These are phyloP conservation scores for Cladosporium sphaerospermum DNA, from an alignment of 2,329 filamentous ascomycete species.

Conservation along the genomic window DNA sequence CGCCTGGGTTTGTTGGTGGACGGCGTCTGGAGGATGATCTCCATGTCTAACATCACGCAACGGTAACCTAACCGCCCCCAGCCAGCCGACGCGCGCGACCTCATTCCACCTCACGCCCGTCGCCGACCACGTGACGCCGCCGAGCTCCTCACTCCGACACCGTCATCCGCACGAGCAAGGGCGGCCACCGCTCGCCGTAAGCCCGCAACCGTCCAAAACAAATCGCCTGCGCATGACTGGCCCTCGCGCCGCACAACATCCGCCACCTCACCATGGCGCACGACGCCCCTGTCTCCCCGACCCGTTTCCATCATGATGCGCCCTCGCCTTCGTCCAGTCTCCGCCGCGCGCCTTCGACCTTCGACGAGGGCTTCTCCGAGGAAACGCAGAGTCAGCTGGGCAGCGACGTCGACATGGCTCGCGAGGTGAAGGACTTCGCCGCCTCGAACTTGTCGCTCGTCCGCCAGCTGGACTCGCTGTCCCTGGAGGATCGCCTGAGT, in stretches of 20 bases:
- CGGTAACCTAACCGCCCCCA: no score
- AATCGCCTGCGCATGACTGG: conserved; percentile 3
- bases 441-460: conserved; percentile 8
- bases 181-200: neutral
- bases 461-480: conserved; percentile 4
- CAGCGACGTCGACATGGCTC: conserved; percentile 31
- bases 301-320: neutral
- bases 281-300: conserved; percentile 4
- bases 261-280: conserved; percentile 6
- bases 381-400: conserved; percentile 52
- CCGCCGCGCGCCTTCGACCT: conserved; percentile 16
- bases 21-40: no score
- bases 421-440: conserved; percentile 13
- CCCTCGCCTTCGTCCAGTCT: conserved; percentile 17
- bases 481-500: conserved; percentile 8
- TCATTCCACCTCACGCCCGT: no score
- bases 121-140: neutral
- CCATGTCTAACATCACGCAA: no score
- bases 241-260: conserved; percentile 8
- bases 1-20: no score
- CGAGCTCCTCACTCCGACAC: neutral
- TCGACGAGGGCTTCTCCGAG: conserved; percentile 82
- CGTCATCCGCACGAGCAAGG: neutral
- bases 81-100: no score
- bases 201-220: neutral